phyloP scores from a whole-genome alignment of 2,329 filamentous ascomycete species.

The Ilyonectria destructans region DNA sequence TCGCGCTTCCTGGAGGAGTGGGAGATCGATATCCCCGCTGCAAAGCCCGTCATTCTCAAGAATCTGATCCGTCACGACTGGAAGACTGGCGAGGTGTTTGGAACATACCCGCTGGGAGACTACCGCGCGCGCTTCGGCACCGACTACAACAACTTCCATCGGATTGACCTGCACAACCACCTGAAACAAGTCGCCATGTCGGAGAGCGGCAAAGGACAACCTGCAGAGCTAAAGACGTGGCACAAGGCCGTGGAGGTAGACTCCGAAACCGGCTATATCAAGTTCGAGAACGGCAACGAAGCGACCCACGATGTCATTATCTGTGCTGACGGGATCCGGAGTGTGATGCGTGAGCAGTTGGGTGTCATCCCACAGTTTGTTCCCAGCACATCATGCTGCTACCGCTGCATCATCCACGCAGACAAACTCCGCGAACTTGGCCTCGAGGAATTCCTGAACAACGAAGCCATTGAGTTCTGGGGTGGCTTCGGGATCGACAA shows the following conservation, averaged over 20 bases:
- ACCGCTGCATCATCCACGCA: slow-evolving; percentile 73
- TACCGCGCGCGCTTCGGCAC: slow-evolving; percentile 75
- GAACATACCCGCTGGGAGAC: slow-evolving; percentile 72
- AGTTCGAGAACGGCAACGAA: slow-evolving; percentile 65
- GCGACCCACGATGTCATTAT: slow-evolving; percentile 70
- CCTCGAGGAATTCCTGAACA: slow-evolving; percentile 70
- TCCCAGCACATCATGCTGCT: slow-evolving; percentile 70
- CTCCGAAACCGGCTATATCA: slow-evolving; percentile 62
- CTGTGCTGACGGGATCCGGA: slow-evolving; percentile 76
- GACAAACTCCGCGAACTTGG: slow-evolving; percentile 69
- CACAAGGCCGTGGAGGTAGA: slow-evolving; percentile 68
- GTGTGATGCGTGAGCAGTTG: slow-evolving; percentile 68
- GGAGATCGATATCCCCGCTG: slow-evolving; percentile 72
- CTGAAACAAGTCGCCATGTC: slow-evolving; percentile 70
- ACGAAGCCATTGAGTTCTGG: slow-evolving; percentile 76
- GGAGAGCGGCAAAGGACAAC: slow-evolving; percentile 65
- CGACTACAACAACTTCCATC: slow-evolving; percentile 76
- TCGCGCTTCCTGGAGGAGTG: slow-evolving; percentile 76
- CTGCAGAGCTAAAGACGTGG: slow-evolving; percentile 68
- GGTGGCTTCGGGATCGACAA: slow-evolving; percentile 75
- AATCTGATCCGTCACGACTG: slow-evolving; percentile 77
- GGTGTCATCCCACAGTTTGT: slow-evolving; percentile 69
- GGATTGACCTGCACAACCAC: slow-evolving; percentile 75
- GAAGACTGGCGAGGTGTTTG: slow-evolving; percentile 73
- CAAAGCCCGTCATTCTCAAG: slow-evolving; percentile 72